Evolutionary conservation across 2,329 filamentous ascomycete species (phyloP).

Genomic region (Daldinia eschscholtzii): DNA sequence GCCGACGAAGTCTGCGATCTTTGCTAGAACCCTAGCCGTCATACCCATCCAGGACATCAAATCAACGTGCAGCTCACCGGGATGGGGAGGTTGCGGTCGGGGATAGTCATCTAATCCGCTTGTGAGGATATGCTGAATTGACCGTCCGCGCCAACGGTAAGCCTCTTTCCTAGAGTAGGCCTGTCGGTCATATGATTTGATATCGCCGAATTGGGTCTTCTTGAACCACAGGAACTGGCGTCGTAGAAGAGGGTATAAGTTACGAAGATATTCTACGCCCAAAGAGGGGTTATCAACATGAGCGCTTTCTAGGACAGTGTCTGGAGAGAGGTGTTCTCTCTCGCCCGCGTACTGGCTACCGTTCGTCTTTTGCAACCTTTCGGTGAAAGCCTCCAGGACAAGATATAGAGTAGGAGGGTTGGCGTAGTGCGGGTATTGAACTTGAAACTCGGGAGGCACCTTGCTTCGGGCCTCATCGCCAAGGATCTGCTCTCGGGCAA

Average conservation of each 20-base stretch:
- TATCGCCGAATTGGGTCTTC: slow-evolving; percentile 88
- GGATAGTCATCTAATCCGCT: slow-evolving; percentile 98
- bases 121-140: slow-evolving; percentile 86
- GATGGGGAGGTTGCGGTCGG: slow-evolving; percentile 91
- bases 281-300: slow-evolving; percentile 70
- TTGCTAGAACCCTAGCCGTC: slow-evolving; percentile 88
- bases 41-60: slow-evolving; percentile 97
- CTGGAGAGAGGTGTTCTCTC: slow-evolving; percentile 60
- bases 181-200: slow-evolving; percentile 90
- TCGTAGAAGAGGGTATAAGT: slow-evolving; percentile 76
- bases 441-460: slow-evolving; percentile 91
- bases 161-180: slow-evolving; percentile 91
- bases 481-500: slow-evolving; percentile 94
- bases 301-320: slow-evolving; percentile 66
- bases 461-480: slow-evolving; percentile 93
- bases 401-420: slow-evolving; percentile 97
- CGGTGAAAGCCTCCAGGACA: slow-evolving; percentile 85
- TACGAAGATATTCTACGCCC: slow-evolving; percentile 49
- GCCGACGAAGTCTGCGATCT: slow-evolving; percentile 81
- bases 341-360: slow-evolving; percentile 59
- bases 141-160: slow-evolving; percentile 95
- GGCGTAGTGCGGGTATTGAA: slow-evolving; percentile 96
- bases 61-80: slow-evolving; percentile 94
- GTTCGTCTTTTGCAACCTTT: slow-evolving; percentile 74
- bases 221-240: slow-evolving; percentile 96